These are phyloP conservation scores for Pyrenophora seminiperda DNA, from an alignment of 2,329 filamentous ascomycete genomes.

Conservation along the genomic window DNA sequence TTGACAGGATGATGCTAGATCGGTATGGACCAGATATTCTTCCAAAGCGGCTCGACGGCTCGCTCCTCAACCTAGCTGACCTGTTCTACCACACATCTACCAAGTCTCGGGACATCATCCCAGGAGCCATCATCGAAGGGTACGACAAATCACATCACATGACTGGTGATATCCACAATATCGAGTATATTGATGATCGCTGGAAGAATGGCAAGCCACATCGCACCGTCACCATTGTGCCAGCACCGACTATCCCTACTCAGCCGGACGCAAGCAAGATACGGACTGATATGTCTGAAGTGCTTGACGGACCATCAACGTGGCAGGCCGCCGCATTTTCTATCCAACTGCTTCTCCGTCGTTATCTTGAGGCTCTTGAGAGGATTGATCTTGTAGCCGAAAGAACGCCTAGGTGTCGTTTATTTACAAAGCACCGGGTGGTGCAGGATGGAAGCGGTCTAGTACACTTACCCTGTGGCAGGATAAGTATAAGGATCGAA, in stretches of 20 bases:
- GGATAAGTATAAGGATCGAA: conserved; percentile 23
- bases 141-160: conserved; percentile 19
- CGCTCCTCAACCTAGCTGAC: conserved; percentile 16
- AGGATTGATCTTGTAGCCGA: conserved; percentile 19
- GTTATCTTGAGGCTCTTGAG: conserved; percentile 24
- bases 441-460: conserved; percentile 23
- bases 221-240: conserved; percentile 20
- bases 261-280: conserved; percentile 17
- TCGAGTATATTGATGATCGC: conserved; percentile 26
- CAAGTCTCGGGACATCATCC: conserved; percentile 16
- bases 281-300: conserved; percentile 18
- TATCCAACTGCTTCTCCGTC: conserved; percentile 20
- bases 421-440: conserved; percentile 23
- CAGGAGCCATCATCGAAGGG: conserved; percentile 21
- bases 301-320: conserved; percentile 24
- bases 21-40: conserved; percentile 16
- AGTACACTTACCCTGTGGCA: conserved; percentile 12
- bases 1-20: conserved; percentile 26
- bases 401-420: conserved; percentile 14
- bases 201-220: conserved; percentile 23
- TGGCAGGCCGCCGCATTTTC: conserved; percentile 21
- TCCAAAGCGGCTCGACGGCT: conserved; percentile 20
- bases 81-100: conserved; percentile 18
- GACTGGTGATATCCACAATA: conserved; percentile 16
- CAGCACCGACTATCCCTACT: conserved; percentile 10